Evolutionary conservation across 2,329 filamentous ascomycete species (phyloP), one percentile per base, ranked within the genome.

Genomic region (Pyricularia grisea): DNA sequence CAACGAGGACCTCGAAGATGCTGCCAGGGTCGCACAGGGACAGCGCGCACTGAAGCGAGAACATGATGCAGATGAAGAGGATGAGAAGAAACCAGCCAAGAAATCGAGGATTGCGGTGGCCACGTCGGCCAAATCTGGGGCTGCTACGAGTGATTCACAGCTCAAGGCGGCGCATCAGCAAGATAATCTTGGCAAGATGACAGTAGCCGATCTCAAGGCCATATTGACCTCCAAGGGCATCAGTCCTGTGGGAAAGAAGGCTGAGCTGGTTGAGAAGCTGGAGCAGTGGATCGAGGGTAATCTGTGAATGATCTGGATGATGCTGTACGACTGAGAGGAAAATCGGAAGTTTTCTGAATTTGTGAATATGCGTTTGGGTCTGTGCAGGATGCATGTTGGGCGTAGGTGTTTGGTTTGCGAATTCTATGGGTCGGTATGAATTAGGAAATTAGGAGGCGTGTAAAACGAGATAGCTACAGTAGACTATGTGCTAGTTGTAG

Each of bases 1-100:
- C 89, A 89, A 91, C 4, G 82, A 87, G 50, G 83, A 85, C 12
- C 83, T 97, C 6, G 86, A 91, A 33, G 79, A 85, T 10, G 87
- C 89, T 69, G 77, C 82, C 0, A 75, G 73, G 2, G 74, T 76
- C 11, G 74, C 80, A 5, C 75, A 77, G 68, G 76, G 78, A 30
- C 76, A 76, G 36, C 80, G 80, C 63, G 78, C 81, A 0, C 74
- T 83, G 63, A 89, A 89, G 76, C 82, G 84, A 25, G 84, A 86
- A 69, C 78, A 80, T 0, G 83, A 83, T 10, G 80, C 78, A 0
- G 82, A 83, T 2, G 80, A 81, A 1, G 78, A 75, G 2, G 80
- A 79, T 0, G 68, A 17, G 10, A 76, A 76, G 33, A 78, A 78
- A 12, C 80, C 83, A 0, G 76, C 78, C 1, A 88, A 88, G 77